Conservation (phyloP, 139 green algal species). For the Deuterostichococcus epilithicus region DNA sequence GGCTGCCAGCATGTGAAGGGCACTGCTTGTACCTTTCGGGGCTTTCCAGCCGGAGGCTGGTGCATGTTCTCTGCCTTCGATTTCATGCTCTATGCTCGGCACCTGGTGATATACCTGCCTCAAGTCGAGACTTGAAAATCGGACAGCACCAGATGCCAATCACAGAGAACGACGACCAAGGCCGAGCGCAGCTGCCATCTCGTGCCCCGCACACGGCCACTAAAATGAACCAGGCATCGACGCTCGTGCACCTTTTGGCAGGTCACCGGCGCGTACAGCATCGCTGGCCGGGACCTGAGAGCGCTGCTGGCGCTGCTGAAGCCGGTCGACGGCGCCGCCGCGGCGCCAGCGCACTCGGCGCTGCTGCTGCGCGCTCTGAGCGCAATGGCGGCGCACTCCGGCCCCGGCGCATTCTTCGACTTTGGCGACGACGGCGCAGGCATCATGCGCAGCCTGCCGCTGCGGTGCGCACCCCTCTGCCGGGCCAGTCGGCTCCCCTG, state of each 20-base stretch:
- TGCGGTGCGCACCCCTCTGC: neutral
- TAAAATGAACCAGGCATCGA: neutral
- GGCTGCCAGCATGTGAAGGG: no score
- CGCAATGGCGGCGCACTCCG: conserved; percentile 27
- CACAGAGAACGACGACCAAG: no score
- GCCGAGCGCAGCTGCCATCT: no score
- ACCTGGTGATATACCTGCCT: no score
- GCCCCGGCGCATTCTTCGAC: conserved; percentile 39
- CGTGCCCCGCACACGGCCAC: neutral
- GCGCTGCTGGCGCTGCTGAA: conserved; percentile 32
- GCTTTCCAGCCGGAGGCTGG: no score
- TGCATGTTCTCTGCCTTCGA: no score
- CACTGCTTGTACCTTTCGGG: no score
- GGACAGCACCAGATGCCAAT: no score
- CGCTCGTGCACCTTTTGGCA: neutral
- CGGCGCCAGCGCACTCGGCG: conserved; percentile 1
- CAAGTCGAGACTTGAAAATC: no score
- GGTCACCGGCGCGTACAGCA: conserved; percentile 38
- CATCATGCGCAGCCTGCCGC: conserved; percentile 20
- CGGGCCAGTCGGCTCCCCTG: neutral
- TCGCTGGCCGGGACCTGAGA: conserved; percentile 32
- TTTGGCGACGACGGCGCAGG: conserved; percentile 19
- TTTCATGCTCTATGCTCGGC: no score
- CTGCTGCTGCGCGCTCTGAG: conserved; percentile 22
- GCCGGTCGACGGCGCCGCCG: neutral